Conservation (phyloP, 139 green algal genomes). For the Micromonas pusilla region DNA sequence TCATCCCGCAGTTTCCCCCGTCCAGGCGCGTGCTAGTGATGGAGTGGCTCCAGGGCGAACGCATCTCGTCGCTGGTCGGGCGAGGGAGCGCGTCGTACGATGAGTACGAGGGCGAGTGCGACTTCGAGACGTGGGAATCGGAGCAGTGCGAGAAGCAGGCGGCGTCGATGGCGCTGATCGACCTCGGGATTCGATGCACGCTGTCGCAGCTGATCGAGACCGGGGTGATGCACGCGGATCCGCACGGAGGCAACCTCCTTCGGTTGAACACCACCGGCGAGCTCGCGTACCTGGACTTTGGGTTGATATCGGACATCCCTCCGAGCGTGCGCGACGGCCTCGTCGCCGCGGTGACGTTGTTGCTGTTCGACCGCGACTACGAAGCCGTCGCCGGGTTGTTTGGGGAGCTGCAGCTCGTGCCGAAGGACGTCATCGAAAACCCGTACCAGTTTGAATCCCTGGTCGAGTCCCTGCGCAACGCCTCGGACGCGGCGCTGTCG, state of each 20-base stretch:
- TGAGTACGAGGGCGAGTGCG: not conserved
- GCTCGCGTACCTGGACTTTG: slow-evolving; percentile 27
- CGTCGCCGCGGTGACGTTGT: slow-evolving; percentile 19
- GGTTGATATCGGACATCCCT: slow-evolving; percentile 13
- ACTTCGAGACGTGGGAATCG: not conserved
- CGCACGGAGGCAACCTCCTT: slow-evolving; percentile 54
- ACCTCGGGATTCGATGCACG: slow-evolving; percentile 30
- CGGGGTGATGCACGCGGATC: slow-evolving; percentile 52
- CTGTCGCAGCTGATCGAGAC: slow-evolving; percentile 49
- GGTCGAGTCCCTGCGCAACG: not conserved
- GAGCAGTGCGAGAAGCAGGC: not conserved
- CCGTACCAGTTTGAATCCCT: not conserved
- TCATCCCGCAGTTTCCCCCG: slow-evolving; percentile 11
- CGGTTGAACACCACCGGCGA: not conserved
- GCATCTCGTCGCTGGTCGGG: not conserved
- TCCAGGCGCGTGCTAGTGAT: slow-evolving; percentile 20
- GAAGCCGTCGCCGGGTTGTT: slow-evolving; percentile 15
- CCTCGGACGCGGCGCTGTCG: slow-evolving; percentile 7
- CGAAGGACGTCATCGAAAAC: slow-evolving; percentile 4
- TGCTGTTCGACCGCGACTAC: slow-evolving; percentile 15
- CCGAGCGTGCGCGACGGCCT: slow-evolving; percentile 18
- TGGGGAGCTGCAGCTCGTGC: slow-evolving; percentile 14
- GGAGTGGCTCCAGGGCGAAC: slow-evolving; percentile 23
- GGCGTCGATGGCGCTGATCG: not conserved
- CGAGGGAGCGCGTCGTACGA: not conserved